phyloP scores from a whole-genome alignment of 495 filamentous ascomycete genomes.

The Penicillium psychrofluorescens region DNA sequence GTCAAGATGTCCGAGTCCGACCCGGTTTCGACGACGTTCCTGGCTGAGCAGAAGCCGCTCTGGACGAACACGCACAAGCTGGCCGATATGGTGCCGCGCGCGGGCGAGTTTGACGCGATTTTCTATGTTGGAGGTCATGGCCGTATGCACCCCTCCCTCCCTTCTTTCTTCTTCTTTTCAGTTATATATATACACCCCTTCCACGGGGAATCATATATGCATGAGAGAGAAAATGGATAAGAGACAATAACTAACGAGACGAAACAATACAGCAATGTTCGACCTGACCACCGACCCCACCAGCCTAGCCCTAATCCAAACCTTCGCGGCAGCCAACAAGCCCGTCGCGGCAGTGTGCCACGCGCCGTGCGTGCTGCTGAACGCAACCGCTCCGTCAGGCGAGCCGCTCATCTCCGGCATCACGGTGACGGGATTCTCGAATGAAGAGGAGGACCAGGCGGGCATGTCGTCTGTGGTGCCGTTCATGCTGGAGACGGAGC shows the following conservation, averaged over 20 bases:
- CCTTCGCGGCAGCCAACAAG: slow-evolving; percentile 56
- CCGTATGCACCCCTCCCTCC: slow-evolving; percentile 34
- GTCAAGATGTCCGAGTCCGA: slow-evolving; percentile 55
- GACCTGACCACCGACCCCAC: slow-evolving; percentile 47
- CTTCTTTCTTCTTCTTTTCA: background rate
- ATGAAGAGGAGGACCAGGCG: slow-evolving; percentile 55
- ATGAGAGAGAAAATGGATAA: background rate
- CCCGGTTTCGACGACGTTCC: slow-evolving; percentile 42
- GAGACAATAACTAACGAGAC: background rate
- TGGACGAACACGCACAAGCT: slow-evolving; percentile 60
- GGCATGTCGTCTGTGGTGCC: slow-evolving; percentile 47
- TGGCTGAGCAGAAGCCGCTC: slow-evolving; percentile 40
- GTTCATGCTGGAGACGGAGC: slow-evolving; percentile 55
- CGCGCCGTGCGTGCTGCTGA: slow-evolving; percentile 54
- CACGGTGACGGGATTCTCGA: slow-evolving; percentile 60
- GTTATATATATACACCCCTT: background rate
- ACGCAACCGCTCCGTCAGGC: slow-evolving; percentile 46
- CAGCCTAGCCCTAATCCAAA: slow-evolving; percentile 48
- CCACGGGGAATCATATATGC: background rate
- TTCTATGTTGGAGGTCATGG: slow-evolving; percentile 74
- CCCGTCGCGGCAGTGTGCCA: slow-evolving; percentile 64
- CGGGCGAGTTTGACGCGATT: slow-evolving; percentile 57
- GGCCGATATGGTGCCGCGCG: slow-evolving; percentile 39
- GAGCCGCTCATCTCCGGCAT: slow-evolving; percentile 46
- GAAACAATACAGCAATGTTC: slow-evolving; percentile 53